Percentiles rank a stretch among this genome's conserved stretches.
phyloP scores from a whole-genome alignment of 2,329 filamentous ascomycete species.

The Chrysoporthe cubensis region DNA sequence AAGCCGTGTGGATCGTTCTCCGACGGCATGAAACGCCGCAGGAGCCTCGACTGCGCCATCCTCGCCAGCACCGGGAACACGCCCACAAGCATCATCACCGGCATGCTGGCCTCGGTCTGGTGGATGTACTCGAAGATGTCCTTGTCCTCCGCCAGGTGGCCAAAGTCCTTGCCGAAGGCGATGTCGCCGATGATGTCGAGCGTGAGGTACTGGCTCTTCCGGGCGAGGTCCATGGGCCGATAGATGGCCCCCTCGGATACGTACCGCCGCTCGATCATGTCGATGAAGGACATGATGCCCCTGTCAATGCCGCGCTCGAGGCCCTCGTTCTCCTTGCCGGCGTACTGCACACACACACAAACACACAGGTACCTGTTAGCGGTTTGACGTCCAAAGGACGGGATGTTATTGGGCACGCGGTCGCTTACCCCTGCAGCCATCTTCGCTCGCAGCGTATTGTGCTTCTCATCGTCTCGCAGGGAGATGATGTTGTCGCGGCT shows the following conservation, averaged over 20 bases:
- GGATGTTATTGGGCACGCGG: conserved; percentile 23
- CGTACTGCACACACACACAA: conserved; percentile 30
- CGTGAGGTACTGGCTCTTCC: conserved; percentile 56
- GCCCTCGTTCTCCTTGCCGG: conserved; percentile 36
- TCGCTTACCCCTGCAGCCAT: conserved; percentile 47
- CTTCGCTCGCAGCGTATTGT: conserved; percentile 46
- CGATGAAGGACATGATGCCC: conserved; percentile 33
- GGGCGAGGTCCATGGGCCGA: conserved; percentile 53
- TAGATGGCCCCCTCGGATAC: conserved; percentile 35
- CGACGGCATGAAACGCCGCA: conserved; percentile 28
- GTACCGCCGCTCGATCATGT: conserved; percentile 49
- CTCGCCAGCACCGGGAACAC: conserved; percentile 28
- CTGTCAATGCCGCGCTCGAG: conserved; percentile 34
- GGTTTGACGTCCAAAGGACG: conserved; percentile 1
- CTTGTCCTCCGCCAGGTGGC: conserved; percentile 48
- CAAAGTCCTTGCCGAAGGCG: conserved; percentile 53
- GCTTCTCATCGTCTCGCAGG: conserved; percentile 40
- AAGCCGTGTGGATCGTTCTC: conserved; percentile 29
- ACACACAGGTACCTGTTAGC: conserved; percentile 22
- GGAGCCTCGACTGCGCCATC: conserved; percentile 21
- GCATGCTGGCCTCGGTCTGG: conserved; percentile 39
- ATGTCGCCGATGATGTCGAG: conserved; percentile 59
- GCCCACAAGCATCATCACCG: conserved; percentile 38
- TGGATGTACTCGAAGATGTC: conserved; percentile 39
- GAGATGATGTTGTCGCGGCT: conserved; percentile 43